These are phyloP conservation scores for Calonectria crousiana DNA, from an alignment of 2,329 filamentous ascomycete genomes.

Conservation along the genomic window DNA sequence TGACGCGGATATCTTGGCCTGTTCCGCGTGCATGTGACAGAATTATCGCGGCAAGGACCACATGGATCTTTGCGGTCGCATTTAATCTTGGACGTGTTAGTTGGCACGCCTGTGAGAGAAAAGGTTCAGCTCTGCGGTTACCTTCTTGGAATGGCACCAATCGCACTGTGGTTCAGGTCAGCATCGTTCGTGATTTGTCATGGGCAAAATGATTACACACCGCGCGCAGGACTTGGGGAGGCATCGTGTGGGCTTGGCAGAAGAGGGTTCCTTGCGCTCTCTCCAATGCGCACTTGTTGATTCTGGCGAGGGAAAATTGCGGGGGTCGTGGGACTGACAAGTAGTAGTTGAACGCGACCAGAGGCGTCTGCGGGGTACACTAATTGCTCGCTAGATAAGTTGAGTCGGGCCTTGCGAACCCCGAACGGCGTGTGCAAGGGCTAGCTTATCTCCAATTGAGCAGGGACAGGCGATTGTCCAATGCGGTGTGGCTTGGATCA, in stretches of 20 bases:
- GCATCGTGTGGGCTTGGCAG: not conserved
- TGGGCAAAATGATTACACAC: not conserved
- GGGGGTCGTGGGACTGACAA: not conserved
- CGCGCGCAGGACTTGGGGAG: conserved; percentile 2
- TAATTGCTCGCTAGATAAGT: not conserved
- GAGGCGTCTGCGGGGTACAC: not conserved
- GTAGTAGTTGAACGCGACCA: not conserved
- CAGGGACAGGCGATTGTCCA: no score
- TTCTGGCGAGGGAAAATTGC: not conserved
- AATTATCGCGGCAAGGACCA: not conserved
- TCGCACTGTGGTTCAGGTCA: not conserved
- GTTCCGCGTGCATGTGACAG: not conserved
- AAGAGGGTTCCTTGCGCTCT: not conserved
- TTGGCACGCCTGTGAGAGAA: not conserved
- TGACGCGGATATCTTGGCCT: not conserved
- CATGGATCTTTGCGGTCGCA: conserved; percentile 17
- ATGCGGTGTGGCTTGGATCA: no score
- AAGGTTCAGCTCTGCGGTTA: not conserved
- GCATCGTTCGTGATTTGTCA: not conserved
- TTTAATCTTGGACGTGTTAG: not conserved
- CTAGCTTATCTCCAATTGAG: not conserved
- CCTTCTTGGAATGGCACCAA: conserved; percentile 15
- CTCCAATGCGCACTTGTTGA: not conserved
- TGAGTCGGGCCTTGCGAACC: not conserved
- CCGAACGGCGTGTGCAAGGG: not conserved